Evolutionary conservation across 805 yeast genomes (phyloP).

Genomic region (Yamadazyma scolyti): DNA sequence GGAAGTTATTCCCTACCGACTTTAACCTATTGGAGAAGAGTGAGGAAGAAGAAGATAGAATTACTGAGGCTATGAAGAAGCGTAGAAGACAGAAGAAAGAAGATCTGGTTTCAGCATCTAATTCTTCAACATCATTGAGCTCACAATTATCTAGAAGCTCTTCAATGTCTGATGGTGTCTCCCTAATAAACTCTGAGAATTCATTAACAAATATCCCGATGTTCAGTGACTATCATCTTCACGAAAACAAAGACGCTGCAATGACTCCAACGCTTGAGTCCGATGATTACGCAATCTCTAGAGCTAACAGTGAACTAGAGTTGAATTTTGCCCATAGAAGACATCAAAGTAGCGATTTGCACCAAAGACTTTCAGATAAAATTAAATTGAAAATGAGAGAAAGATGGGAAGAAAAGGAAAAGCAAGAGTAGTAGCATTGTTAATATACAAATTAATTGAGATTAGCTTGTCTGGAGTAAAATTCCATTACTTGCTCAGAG

Average conservation of each 20-base stretch:
- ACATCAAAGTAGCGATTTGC: slow-evolving; percentile 8
- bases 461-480: slow-evolving; percentile 70
- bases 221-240: slow-evolving; percentile 48
- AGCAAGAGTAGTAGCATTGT: slow-evolving; percentile 3
- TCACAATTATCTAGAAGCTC: slow-evolving; percentile 19
- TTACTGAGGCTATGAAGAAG: slow-evolving; percentile 50
- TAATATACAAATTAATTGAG: slow-evolving; percentile 9
- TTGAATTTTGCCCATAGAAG: slow-evolving; percentile 24
- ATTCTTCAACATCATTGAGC: slow-evolving; percentile 10
- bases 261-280: slow-evolving; percentile 22
- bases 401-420: slow-evolving; percentile 20
- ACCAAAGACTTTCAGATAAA: slow-evolving; percentile 24
- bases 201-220: slow-evolving; percentile 65
- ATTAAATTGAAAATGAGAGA: slow-evolving; percentile 35
- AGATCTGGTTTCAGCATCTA: slow-evolving; percentile 5
- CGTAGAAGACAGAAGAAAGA: slow-evolving; percentile 33
- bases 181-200: slow-evolving; percentile 58
- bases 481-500: slow-evolving; percentile 77
- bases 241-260: slow-evolving; percentile 24
- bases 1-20: slow-evolving; percentile 76
- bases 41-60: slow-evolving; percentile 29
- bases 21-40: slow-evolving; percentile 56
- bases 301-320: slow-evolving; percentile 11
- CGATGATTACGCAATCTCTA: slow-evolving; percentile 27
- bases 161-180: slow-evolving; percentile 56